Percentiles rank a stretch among this genome's conserved stretches.
Conservation (phyloP, 441 rosid genomes). For the Theobroma grandiflorum region DNA sequence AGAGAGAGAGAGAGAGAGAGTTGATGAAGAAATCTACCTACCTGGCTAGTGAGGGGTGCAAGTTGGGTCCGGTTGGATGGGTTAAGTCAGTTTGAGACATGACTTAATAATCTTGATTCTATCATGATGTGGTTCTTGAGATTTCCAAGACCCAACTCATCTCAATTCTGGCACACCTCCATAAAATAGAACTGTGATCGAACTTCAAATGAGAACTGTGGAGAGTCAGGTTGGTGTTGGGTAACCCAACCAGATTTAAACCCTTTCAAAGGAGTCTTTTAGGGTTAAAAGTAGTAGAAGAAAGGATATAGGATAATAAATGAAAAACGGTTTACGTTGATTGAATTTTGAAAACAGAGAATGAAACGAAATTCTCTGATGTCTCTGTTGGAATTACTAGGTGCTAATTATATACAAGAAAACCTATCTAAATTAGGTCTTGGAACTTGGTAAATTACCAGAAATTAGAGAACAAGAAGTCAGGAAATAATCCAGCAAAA, state of each 20-base stretch:
- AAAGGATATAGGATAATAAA: constrained; percentile 2
- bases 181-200: neutral
- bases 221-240: constrained; percentile 1
- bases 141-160: neutral
- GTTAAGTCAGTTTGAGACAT: neutral
- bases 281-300: neutral
- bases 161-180: neutral
- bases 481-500: too few relatives aligned
- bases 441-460: too few relatives aligned
- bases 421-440: too few relatives aligned
- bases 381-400: too few relatives aligned
- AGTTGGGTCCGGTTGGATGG: constrained; percentile 5
- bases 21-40: neutral
- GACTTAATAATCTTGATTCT: neutral
- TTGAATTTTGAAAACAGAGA: neutral
- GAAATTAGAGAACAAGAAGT: too few relatives aligned
- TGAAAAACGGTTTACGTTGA: neutral
- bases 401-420: too few relatives aligned
- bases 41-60: constrained; percentile 1
- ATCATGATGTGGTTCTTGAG: neutral
- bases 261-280: neutral
- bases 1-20: neutral
- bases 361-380: too few relatives aligned
- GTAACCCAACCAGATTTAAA: constrained; percentile 2
- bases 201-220: neutral